A percentile compares a stretch with the other conserved stretches of the same genome.
phyloP scores from a whole-genome alignment of 495 filamentous ascomycete species.

The Glutinoglossum americanum region DNA sequence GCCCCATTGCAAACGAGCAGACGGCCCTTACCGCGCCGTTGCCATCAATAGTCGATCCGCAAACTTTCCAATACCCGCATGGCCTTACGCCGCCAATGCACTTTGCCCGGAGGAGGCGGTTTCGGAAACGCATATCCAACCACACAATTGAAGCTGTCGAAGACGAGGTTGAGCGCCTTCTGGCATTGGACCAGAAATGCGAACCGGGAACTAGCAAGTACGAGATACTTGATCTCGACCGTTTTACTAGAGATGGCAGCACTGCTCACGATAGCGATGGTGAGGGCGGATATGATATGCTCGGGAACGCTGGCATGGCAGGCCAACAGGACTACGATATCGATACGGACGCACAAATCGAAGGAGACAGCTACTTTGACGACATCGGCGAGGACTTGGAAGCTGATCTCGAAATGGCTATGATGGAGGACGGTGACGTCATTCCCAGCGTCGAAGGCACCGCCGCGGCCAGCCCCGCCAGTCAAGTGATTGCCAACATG shows the following conservation, averaged over 20 bases:
- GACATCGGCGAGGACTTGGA: conserved; percentile 14
- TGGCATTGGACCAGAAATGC: conserved; percentile 40
- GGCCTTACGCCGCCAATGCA: conserved; percentile 84
- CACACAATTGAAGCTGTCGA: conserved; percentile 80
- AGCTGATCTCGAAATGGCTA: conserved; percentile 21
- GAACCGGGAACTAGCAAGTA: conserved; percentile 30
- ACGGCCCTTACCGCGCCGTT: conserved; percentile 46
- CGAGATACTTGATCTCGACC: conserved; percentile 41
- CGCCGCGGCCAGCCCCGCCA: not conserved
- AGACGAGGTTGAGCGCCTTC: conserved; percentile 52
- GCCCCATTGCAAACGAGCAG: conserved; percentile 42
- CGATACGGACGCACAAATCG: conserved; percentile 26
- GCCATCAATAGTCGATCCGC: conserved; percentile 39
- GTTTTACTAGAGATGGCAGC: conserved; percentile 24
- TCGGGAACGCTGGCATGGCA: conserved; percentile 20
- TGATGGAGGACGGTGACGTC: conserved; percentile 17
- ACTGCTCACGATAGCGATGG: conserved; percentile 18
- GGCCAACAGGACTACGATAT: conserved; percentile 13
- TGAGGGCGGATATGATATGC: conserved; percentile 18
- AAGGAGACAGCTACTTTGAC: conserved; percentile 13
- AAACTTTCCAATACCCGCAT: conserved; percentile 62
- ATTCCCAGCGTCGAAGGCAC: not conserved
- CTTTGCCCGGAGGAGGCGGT: conserved; percentile 63
- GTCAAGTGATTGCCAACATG: not conserved
- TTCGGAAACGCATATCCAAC: conserved; percentile 61